Evolutionary conservation across 1,284 basidiomycete genomes (phyloP).

Genomic region (Volvariella volvacea): DNA sequence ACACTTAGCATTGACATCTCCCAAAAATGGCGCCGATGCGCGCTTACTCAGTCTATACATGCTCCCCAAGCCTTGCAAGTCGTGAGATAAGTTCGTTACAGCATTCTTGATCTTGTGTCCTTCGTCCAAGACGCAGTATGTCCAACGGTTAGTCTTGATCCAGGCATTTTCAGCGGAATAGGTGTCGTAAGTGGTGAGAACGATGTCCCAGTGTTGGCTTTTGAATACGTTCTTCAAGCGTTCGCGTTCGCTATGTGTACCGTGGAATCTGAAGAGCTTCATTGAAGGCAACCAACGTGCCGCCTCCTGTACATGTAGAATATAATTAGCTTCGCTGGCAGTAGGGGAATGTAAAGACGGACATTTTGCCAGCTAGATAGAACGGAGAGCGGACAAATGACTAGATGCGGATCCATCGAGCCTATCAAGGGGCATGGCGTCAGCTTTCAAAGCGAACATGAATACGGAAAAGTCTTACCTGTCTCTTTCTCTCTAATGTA

Average conservation of each 20-base stretch:
- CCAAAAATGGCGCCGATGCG: too few species aligned
- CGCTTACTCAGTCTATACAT: constrained; percentile 40
- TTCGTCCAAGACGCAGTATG: constrained; percentile 53
- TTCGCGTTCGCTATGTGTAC: constrained; percentile 37
- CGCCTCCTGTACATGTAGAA: constrained; percentile 31
- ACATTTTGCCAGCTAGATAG: constrained; percentile 50
- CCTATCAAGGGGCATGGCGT: constrained; percentile 16
- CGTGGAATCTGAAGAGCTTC: constrained; percentile 44
- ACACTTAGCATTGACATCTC: too few species aligned
- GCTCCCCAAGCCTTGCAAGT: constrained; percentile 41
- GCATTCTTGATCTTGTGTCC: constrained; percentile 58
- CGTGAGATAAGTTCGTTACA: constrained; percentile 35
- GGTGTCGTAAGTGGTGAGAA: constrained; percentile 54
- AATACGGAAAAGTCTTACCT: constrained; percentile 16
- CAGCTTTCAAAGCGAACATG: background rate
- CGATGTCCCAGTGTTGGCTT: constrained; percentile 33
- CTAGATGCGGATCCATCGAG: constrained; percentile 42
- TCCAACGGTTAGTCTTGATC: constrained; percentile 52
- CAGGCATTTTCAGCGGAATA: constrained; percentile 42
- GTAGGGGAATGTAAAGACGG: constrained; percentile 9
- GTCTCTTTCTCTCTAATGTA: constrained; percentile 40
- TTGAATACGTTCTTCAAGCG: constrained; percentile 35
- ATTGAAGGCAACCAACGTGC: constrained; percentile 50
- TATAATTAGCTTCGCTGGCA: background rate
- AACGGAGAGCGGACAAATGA: constrained; percentile 58